Evolutionary conservation across 2,329 filamentous ascomycete species (phyloP).

Genomic region (Colletotrichum caudatum): DNA sequence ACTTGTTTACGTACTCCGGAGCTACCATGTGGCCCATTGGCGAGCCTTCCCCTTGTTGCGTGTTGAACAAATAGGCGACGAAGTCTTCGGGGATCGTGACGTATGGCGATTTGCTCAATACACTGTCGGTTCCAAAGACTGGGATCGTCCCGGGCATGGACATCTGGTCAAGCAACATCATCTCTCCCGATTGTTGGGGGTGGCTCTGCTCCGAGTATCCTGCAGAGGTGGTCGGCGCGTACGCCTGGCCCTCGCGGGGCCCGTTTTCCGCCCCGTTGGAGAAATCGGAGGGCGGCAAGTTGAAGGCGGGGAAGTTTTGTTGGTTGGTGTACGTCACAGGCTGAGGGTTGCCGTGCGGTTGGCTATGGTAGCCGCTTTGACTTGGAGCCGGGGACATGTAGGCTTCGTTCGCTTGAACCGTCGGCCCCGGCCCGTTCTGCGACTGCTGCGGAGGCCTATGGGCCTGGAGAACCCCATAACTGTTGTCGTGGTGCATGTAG

Average conservation of each 20-base stretch:
- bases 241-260: constrained; percentile 53
- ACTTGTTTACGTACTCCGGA: constrained; percentile 52
- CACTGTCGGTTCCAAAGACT: constrained; percentile 86
- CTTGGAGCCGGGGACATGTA: constrained; percentile 67
- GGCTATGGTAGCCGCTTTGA: constrained; percentile 62
- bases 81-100: constrained; percentile 87
- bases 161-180: constrained; percentile 74
- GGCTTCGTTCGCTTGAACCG: constrained; percentile 60
- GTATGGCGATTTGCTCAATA: constrained; percentile 85
- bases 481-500: constrained; percentile 57
- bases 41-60: constrained; percentile 65
- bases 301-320: constrained; percentile 72
- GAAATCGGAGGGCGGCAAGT: constrained; percentile 72
- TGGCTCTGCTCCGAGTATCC: constrained; percentile 62
- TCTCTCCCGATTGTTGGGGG: constrained; percentile 60
- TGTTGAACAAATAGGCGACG: constrained; percentile 85
- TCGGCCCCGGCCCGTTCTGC: constrained; percentile 58
- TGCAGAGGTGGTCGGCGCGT: constrained; percentile 53
- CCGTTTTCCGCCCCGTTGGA: constrained; percentile 47
- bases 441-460: constrained; percentile 55
- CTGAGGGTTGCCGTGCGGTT: constrained; percentile 60
- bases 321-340: constrained; percentile 67
- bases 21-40: constrained; percentile 66
- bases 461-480: constrained; percentile 50
- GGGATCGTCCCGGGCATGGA: constrained; percentile 78